Evolutionary conservation across 768 basidiomycete species (phyloP), one percentile per base, ranked within the genome.

Genomic region (Russula virescens): DNA sequence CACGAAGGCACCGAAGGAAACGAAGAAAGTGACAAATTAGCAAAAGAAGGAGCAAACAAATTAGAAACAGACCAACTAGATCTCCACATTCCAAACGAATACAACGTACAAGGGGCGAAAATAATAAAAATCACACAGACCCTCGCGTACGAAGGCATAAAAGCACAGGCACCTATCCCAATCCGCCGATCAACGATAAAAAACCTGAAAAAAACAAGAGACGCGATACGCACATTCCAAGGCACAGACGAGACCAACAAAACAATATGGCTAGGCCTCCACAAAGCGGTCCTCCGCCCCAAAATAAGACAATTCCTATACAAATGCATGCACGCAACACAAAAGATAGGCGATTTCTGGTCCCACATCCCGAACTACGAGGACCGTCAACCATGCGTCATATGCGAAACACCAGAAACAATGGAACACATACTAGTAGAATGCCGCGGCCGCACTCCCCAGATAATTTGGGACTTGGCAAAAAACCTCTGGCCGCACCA

Each of bases 1-100:
- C 68, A 69, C 40, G 13, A 6, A 1, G 60, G 64, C 0, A 47
- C n/a, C 1, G 8, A 7, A 13, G 62, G 68, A 2, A 68, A 68
- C 16, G 68, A 65, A 25, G 45, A 53, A 11, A 66, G 66, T 0
- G 62, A 68, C 43, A 2, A 2, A 5, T n/a, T 55, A 5, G 54
- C 54, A 2, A 55, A 40, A n/a, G 31, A 31, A 31, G 31, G 31
- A 31, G 31, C 31, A 3, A 31, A 31, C 8, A 31, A 31, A 42
- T n/a, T n/a, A n/a, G 31, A 31, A 31, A 8, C 31, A 31, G 43
- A 45, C 43, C 16, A 11, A 8, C 43, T 45, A 18, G n/a, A 18
- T 5, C 43, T 45, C 3, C 3, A 7, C 10, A n/a, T 45, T 18
- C 43, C 43, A 19, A 9, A 45, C 8, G 18, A 45, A 7, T 45